Conservation (phyloP, 306 rosid species). For the Acacia melanoxylon region DNA sequence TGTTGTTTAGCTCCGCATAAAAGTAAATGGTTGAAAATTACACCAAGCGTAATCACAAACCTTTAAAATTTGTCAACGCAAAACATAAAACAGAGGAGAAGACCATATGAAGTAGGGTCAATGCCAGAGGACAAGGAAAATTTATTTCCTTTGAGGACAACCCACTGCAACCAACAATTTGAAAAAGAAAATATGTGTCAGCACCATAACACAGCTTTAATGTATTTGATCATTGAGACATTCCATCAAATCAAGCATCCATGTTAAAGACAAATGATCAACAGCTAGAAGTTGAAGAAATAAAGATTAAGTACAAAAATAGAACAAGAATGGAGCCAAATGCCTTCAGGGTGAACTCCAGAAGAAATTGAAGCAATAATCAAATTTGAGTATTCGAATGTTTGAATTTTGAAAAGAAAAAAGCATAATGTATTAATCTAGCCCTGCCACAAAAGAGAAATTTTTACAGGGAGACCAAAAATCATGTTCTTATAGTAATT, state of each 20-base stretch:
- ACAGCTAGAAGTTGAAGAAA: not conserved
- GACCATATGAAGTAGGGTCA: conserved; percentile 97
- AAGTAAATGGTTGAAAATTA: conserved; percentile 23
- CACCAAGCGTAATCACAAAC: conserved; percentile 41
- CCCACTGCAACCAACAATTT: conserved; percentile 73
- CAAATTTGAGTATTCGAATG: too few species aligned
- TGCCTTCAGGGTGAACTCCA: conserved; percentile 26
- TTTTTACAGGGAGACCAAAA: not conserved
- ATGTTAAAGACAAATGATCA: not conserved
- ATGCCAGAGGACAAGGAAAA: conserved; percentile 94
- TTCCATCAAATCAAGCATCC: conserved; percentile 18
- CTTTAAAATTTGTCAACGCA: conserved; percentile 84
- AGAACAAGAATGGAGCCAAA: conserved; percentile 2
- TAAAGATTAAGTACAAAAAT: not conserved
- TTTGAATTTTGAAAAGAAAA: not conserved
- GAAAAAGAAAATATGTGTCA: conserved; percentile 29
- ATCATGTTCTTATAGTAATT: not conserved
- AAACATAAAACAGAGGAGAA: conserved; percentile 93
- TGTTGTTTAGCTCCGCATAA: not conserved
- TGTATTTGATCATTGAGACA: conserved; percentile 5
- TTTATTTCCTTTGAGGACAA: conserved; percentile 95
- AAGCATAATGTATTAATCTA: not conserved
- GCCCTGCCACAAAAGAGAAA: not conserved
- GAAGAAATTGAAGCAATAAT: conserved; percentile 11
- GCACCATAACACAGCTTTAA: conserved; percentile 20